Evolutionary conservation across 257 asterid genomes (phyloP).

Genomic region (Agastache rugosa): DNA sequence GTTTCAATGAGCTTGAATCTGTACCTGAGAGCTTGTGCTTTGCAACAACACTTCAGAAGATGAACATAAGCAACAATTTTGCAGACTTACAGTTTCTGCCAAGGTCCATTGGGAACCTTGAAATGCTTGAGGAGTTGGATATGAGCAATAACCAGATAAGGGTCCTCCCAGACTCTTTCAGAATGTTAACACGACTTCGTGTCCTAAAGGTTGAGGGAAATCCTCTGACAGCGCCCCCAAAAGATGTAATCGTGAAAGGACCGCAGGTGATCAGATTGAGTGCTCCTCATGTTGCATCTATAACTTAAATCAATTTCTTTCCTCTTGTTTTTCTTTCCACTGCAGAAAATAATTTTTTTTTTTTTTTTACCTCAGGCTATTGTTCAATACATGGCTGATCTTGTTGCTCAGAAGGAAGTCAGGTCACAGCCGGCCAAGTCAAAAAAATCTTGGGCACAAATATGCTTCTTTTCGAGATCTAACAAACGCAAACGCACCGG

Average conservation of each 20-base stretch:
- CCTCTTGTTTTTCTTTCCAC: slow-evolving; percentile 1
- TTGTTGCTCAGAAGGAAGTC: slow-evolving; percentile 66
- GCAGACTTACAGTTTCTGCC: slow-evolving; percentile 79
- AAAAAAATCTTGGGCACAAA: slow-evolving; percentile 80
- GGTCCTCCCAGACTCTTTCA: slow-evolving; percentile 77
- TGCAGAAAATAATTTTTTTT: slow-evolving; percentile 23
- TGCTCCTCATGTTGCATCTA: neutral
- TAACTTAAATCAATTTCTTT: neutral
- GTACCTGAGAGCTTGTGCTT: slow-evolving; percentile 94
- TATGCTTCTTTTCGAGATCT: slow-evolving; percentile 73
- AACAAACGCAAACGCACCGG: slow-evolving; percentile 81
- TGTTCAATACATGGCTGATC: slow-evolving; percentile 79
- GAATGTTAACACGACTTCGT: slow-evolving; percentile 68
- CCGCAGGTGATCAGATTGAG: slow-evolving; percentile 61
- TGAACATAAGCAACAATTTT: slow-evolving; percentile 90
- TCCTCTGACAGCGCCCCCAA: slow-evolving; percentile 76
- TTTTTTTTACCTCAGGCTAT: slow-evolving; percentile 59
- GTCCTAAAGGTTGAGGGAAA: slow-evolving; percentile 75
- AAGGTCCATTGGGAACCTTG: slow-evolving; percentile 87
- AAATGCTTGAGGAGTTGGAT: slow-evolving; percentile 80
- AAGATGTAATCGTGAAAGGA: slow-evolving; percentile 59
- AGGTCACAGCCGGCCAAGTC: slow-evolving; percentile 65
- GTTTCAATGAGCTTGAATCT: slow-evolving; percentile 84
- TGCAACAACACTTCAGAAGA: slow-evolving; percentile 74
- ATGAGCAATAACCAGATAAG: slow-evolving; percentile 89